Evolutionary conservation across 1,284 basidiomycete species (phyloP), one percentile per base, ranked within the genome.

Genomic region (Peniophora sp.): DNA sequence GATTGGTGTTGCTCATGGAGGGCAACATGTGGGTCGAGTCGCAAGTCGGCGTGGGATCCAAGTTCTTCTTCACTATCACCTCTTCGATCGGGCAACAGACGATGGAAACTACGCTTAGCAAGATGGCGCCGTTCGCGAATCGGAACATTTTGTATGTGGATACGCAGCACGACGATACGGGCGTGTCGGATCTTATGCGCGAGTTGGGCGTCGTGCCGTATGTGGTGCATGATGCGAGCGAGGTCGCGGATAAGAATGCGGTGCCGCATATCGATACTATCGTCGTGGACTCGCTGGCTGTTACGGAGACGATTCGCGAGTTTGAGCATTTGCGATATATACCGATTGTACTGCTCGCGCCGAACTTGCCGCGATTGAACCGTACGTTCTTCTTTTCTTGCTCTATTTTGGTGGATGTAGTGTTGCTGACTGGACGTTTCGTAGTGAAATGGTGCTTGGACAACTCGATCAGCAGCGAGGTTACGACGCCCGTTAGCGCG

Each of bases 11-110:
- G 56, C 85, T 99, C 58, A 99, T 99, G 97, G 85, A 91, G 61
- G 97, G 97, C 52, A 93, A 97, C 63, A 91, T 99, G 74, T 99
- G 97, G 97, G 97, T 99, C 45, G 91, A 97, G 66, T 89, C 85
- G 54, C 92, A 97, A 64, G 84, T 92, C 57, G 83, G 89, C 48
- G 89, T 91, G 61, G 97, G 97, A 14, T 92, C 88, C 66, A 88
- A 90, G 67, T 99, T 99, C 81, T 97, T 91, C 83, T 99, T 98
- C 74, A 95, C 92, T 22, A 92, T 95, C 69, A 84, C 83, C 2
- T 89, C 86, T 25, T 85, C 88, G 69, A 88, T 92, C 58, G 88
- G 83, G 57, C 79, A 83, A 50, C 81, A 83, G 52, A 79, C 87
- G 9, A 75, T 85, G 62, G 87, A 92, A 50, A 75, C 75, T 53